A percentile compares a stretch with the other conserved stretches of the same genome.
Evolutionary conservation across 2,329 filamentous ascomycete genomes (phyloP).

Genomic region (Penicillium frequentans): DNA sequence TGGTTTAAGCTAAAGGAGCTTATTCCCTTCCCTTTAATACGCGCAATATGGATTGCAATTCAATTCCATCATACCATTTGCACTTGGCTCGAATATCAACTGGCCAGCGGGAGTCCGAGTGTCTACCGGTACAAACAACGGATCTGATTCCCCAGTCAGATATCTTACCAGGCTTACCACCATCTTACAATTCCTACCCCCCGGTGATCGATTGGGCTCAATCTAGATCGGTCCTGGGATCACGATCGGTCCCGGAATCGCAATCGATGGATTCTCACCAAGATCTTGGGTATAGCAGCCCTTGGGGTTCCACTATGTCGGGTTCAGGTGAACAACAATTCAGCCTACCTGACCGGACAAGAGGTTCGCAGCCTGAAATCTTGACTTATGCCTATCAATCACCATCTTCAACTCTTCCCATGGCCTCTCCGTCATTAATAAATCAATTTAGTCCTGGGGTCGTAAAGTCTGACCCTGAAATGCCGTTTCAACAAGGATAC

Average conservation of each 20-base stretch:
- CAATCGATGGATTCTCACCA: slow-evolving; percentile 18
- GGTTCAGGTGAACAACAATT: neutral
- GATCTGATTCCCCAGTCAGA: slow-evolving; percentile 13
- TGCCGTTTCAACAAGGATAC: neutral
- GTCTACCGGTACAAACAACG: slow-evolving; percentile 19
- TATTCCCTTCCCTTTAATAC: neutral
- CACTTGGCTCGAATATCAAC: slow-evolving; percentile 23
- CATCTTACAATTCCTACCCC: slow-evolving; percentile 17
- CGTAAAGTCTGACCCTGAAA: neutral
- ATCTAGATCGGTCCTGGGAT: slow-evolving; percentile 20
- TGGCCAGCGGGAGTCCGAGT: slow-evolving; percentile 21
- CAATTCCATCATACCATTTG: slow-evolving; percentile 17
- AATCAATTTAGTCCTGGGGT: neutral
- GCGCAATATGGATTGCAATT: slow-evolving; percentile 23
- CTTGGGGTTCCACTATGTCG: slow-evolving; percentile 2
- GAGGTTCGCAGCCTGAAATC: neutral
- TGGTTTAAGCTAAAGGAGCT: neutral
- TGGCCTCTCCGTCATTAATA: neutral
- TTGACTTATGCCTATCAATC: neutral
- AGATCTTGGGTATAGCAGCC: slow-evolving; percentile 12
- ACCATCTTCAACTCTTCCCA: neutral
- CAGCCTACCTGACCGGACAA: neutral
- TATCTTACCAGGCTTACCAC: slow-evolving; percentile 12
- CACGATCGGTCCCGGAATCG: slow-evolving; percentile 16
- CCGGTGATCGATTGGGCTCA: slow-evolving; percentile 22